phyloP scores from a whole-genome alignment of 371 early-diverging fungal genomes.

The Chytridium lagenaria region DNA sequence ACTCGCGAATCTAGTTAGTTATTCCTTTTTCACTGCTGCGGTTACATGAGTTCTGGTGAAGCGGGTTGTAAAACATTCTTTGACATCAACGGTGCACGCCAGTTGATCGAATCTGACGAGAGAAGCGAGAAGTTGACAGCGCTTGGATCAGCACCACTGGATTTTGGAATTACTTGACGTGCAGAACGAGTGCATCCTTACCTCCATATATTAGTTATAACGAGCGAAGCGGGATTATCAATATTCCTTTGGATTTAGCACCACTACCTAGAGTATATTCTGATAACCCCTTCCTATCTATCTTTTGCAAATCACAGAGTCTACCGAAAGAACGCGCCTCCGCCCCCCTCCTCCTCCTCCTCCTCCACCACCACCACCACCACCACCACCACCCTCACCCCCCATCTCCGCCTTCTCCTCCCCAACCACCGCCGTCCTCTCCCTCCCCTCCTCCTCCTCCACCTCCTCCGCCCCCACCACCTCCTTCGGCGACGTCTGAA shows the following conservation, averaged over 20 bases:
- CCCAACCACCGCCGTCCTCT: not conserved
- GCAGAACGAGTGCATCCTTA: not conserved
- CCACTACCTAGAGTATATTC: too few relatives aligned
- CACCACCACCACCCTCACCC: slow-evolving; percentile 3
- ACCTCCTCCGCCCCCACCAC: slow-evolving; percentile 1
- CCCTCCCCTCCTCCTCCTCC: not conserved
- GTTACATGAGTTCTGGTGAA: too few relatives aligned
- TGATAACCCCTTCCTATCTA: not conserved
- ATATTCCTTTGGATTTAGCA: too few relatives aligned
- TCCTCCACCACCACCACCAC: not conserved
- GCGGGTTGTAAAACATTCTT: too few relatives aligned
- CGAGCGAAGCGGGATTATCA: too few relatives aligned
- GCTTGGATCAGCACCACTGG: too few relatives aligned
- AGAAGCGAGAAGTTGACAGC: too few relatives aligned
- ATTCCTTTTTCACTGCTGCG: too few relatives aligned
- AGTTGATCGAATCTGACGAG: too few relatives aligned
- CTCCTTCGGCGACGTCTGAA: not conserved
- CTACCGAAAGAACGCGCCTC: slow-evolving; percentile 5
- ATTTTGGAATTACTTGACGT: not conserved
- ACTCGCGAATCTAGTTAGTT: too few relatives aligned
- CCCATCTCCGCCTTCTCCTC: too few relatives aligned
- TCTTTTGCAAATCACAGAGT: not conserved
- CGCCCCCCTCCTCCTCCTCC: not conserved
- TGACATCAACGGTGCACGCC: too few relatives aligned
- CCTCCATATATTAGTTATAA: not conserved